phyloP scores from a whole-genome alignment of 2,329 filamentous ascomycete species.

The Elsinoe australis region DNA sequence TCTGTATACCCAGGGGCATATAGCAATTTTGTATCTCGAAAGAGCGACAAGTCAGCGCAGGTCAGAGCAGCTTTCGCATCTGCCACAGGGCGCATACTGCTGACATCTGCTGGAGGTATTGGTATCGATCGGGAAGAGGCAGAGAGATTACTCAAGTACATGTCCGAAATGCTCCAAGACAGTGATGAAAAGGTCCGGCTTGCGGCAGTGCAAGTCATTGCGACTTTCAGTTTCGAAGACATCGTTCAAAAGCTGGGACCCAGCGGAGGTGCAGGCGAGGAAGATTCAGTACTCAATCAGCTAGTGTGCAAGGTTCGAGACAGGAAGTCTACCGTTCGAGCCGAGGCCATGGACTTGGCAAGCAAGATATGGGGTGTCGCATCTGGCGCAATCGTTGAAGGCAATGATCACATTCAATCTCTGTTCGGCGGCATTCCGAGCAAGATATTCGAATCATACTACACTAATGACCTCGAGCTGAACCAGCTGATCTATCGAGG shows the following conservation, averaged over 20 bases:
- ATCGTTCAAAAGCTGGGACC: slow-evolving; percentile 74
- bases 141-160: slow-evolving; percentile 56
- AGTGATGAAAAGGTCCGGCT: slow-evolving; percentile 85
- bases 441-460: slow-evolving; percentile 78
- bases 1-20: slow-evolving; percentile 74
- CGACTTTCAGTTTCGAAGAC: slow-evolving; percentile 70
- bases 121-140: slow-evolving; percentile 81
- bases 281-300: slow-evolving; percentile 70
- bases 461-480: slow-evolving; percentile 80
- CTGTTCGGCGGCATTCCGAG: slow-evolving; percentile 78
- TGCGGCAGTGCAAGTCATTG: slow-evolving; percentile 78
- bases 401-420: slow-evolving; percentile 65
- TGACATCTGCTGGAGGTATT: slow-evolving; percentile 85
- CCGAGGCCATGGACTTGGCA: slow-evolving; percentile 77
- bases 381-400: slow-evolving; percentile 73
- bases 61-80: slow-evolving; percentile 84
- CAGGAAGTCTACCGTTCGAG: slow-evolving; percentile 69
- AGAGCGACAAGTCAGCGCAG: slow-evolving; percentile 73
- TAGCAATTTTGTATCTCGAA: slow-evolving; percentile 73
- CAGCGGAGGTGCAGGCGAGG: slow-evolving; percentile 64
- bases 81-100: slow-evolving; percentile 73
- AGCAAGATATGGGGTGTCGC: slow-evolving; percentile 91
- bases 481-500: slow-evolving; percentile 78
- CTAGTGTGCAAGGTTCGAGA: slow-evolving; percentile 86
- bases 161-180: slow-evolving; percentile 77